Conservation (phyloP, 371 early-diverging fungal genomes). For the Saksenaea vasiformis region DNA sequence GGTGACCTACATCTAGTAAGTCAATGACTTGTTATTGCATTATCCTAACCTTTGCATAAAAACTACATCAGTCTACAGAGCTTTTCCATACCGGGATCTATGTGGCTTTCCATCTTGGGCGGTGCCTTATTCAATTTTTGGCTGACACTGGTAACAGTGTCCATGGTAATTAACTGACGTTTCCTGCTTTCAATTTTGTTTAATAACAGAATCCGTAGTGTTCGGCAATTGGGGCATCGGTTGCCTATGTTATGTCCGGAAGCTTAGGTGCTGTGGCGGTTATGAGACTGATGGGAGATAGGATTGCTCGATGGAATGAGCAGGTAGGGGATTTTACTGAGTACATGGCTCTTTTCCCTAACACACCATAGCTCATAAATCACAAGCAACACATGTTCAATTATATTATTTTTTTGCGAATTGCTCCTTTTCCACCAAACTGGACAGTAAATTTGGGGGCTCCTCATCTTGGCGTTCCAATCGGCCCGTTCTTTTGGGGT, state of each 20-base stretch:
- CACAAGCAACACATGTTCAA: constrained; percentile 65
- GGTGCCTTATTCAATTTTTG: constrained; percentile 65
- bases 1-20: constrained; percentile 63
- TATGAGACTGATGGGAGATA: constrained; percentile 52
- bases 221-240: constrained; percentile 61
- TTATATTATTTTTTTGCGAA: constrained; percentile 60
- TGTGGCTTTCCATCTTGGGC: constrained; percentile 68
- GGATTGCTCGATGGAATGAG: constrained; percentile 62
- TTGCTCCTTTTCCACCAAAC: constrained; percentile 67
- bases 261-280: constrained; percentile 57
- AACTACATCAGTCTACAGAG: constrained; percentile 64
- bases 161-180: constrained; percentile 31
- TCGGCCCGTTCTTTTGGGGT: constrained; percentile 57
- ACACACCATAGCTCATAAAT: constrained; percentile 38
- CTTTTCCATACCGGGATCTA: constrained; percentile 70
- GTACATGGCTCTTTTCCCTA: background rate
- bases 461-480: constrained; percentile 60
- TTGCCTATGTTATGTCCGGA: constrained; percentile 60
- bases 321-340: constrained; percentile 39
- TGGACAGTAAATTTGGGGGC: constrained; percentile 68
- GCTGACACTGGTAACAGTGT: constrained; percentile 57
- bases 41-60: background rate
- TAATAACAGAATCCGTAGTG: constrained; percentile 29
- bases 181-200: background rate
- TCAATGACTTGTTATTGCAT: background rate